Conservation (phyloP, 768 basidiomycete species). For the Boletus edulis region DNA sequence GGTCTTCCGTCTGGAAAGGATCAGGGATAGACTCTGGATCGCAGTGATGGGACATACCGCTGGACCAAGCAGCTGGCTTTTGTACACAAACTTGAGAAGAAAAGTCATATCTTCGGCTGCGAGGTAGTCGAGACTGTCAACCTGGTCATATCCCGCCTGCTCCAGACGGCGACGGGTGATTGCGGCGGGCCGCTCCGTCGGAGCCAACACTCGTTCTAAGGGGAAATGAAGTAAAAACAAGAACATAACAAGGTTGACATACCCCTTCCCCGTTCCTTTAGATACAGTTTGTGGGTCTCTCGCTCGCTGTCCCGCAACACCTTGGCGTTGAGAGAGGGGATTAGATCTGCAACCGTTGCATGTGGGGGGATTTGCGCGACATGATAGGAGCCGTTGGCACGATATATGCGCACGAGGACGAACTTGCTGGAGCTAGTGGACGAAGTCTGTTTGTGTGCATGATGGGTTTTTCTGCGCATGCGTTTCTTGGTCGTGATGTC, state of each 20-base stretch:
- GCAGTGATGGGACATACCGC: constrained; percentile 42
- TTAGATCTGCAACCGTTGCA: constrained; percentile 69
- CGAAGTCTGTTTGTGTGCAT: constrained; percentile 16
- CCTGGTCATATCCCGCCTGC: constrained; percentile 84
- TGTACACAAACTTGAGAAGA: constrained; percentile 87
- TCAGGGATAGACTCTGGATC: not conserved
- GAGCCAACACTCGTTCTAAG: constrained; percentile 78
- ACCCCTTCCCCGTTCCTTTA: constrained; percentile 79
- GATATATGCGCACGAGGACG: constrained; percentile 75
- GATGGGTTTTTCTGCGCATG: constrained; percentile 25
- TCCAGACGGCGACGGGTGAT: constrained; percentile 81
- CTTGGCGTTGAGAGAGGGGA: constrained; percentile 58
- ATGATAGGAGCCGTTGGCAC: constrained; percentile 68
- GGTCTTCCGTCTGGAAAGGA: constrained; percentile 63
- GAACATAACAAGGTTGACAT: constrained; percentile 13
- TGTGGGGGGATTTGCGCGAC: constrained; percentile 60
- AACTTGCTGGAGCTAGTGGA: constrained; percentile 16
- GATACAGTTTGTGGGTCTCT: constrained; percentile 66
- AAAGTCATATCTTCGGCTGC: constrained; percentile 79
- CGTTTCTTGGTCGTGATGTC: constrained; percentile 18
- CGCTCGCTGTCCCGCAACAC: constrained; percentile 47
- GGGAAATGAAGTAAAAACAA: not conserved
- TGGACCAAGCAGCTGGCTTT: constrained; percentile 66
- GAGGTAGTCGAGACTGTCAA: constrained; percentile 76
- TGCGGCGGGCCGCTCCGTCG: constrained; percentile 78